A percentile compares a stretch with the other conserved stretches of the same genome.
These are phyloP conservation scores for Candida schatavii DNA, from an alignment of 805 yeast genomes.

Conservation along the genomic window DNA sequence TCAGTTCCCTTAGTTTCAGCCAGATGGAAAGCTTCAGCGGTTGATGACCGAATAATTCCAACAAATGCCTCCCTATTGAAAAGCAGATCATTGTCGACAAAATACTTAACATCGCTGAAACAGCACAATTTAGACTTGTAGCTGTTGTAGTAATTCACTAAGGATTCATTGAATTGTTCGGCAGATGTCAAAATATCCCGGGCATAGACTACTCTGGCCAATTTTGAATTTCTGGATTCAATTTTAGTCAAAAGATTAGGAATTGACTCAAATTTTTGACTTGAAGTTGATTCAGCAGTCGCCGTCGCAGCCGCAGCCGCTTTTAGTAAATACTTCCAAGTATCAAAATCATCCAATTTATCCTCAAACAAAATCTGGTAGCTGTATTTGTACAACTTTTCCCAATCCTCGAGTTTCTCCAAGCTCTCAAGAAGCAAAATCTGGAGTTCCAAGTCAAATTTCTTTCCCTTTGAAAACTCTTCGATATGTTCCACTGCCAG, in stretches of 20 bases:
- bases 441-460: conserved; percentile 62
- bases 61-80: conserved; percentile 12
- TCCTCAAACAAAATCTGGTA: conserved; percentile 41
- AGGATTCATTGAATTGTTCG: conserved; percentile 22
- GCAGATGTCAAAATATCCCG: conserved; percentile 14
- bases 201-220: conserved; percentile 26
- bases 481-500: conserved; percentile 26
- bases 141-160: conserved; percentile 40
- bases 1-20: conserved; percentile 9
- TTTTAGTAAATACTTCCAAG: conserved; percentile 59
- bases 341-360: conserved; percentile 69
- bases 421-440: conserved; percentile 51
- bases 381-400: conserved; percentile 39
- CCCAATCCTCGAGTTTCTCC: conserved; percentile 40
- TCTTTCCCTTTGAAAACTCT: conserved; percentile 28
- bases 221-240: conserved; percentile 24
- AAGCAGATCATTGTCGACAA: conserved; percentile 6
- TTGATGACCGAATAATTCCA: conserved; percentile 19
- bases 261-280: conserved; percentile 5
- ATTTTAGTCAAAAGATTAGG: conserved; percentile 1
- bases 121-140: conserved; percentile 64
- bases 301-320: conserved; percentile 37
- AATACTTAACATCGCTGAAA: conserved; percentile 53
- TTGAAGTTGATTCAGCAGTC: background rate
- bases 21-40: conserved; percentile 9